These are phyloP conservation scores for Podaxis sp. DNA, from an alignment of 768 basidiomycete species.

Conservation along the genomic window DNA sequence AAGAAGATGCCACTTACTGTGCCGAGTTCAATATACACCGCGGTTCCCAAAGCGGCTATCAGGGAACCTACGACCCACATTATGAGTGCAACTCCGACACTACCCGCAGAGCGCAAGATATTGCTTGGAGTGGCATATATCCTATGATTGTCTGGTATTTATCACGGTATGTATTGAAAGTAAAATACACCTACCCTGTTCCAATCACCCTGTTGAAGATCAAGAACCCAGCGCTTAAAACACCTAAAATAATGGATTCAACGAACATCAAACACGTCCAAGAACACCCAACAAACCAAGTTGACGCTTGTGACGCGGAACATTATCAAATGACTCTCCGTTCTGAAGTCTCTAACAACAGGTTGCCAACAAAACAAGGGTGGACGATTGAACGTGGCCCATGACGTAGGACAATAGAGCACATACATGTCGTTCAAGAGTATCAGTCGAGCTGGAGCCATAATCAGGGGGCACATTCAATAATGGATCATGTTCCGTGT, in stretches of 20 bases:
- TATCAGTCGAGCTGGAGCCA: neutral
- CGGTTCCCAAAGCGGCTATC: constrained; percentile 65
- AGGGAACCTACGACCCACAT: constrained; percentile 73
- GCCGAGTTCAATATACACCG: constrained; percentile 75
- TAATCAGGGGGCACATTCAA: neutral
- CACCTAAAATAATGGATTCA: constrained; percentile 28
- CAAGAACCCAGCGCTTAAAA: constrained; percentile 58
- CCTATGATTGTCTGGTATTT: constrained; percentile 30
- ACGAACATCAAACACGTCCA: neutral
- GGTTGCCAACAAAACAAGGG: neutral
- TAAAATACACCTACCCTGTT: constrained; percentile 48
- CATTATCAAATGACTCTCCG: constrained; percentile 45
- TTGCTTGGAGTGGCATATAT: constrained; percentile 73
- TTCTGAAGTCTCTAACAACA: constrained; percentile 15
- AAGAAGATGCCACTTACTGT: constrained; percentile 44
- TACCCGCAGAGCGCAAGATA: constrained; percentile 66
- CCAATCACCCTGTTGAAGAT: constrained; percentile 80
- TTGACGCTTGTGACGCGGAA: constrained; percentile 47
- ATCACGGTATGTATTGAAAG: neutral
- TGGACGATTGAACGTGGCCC: neutral
- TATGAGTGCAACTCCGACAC: constrained; percentile 63
- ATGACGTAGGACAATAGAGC: neutral
- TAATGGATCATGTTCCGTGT: constrained; percentile 6
- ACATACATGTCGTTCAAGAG: constrained; percentile 17
- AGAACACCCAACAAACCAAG: constrained; percentile 41